phyloP scores from a whole-genome alignment of 805 yeast genomes.

The Yamadazyma insecticola region DNA sequence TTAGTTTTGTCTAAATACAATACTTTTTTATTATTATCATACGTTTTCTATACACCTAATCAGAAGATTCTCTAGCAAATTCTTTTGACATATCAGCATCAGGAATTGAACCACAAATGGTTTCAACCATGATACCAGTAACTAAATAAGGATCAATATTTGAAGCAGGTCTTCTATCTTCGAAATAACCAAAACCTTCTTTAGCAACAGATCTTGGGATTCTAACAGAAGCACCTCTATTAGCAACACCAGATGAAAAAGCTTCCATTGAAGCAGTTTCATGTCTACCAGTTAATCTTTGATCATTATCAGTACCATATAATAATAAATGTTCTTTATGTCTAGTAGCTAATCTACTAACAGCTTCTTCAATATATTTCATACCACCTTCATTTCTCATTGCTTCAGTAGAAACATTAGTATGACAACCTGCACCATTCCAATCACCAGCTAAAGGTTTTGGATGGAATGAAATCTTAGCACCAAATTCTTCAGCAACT shows the following conservation, averaged over 20 bases:
- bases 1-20: too few species aligned
- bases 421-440: constrained; percentile 99
- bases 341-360: constrained; percentile 90
- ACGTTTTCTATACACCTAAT: constrained; percentile 10
- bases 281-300: constrained; percentile 96
- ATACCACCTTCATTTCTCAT: constrained; percentile 98
- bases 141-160: constrained; percentile 99
- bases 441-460: constrained; percentile 98
- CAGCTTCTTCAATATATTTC: constrained; percentile 88
- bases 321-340: constrained; percentile 93
- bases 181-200: constrained; percentile 97
- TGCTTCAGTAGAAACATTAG: constrained; percentile 87
- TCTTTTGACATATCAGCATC: constrained; percentile 94
- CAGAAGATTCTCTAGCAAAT: constrained; percentile 65
- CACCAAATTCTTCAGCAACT: constrained; percentile 98
- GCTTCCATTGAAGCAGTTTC: constrained; percentile 93
- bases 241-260: constrained; percentile 97
- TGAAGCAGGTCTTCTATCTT: constrained; percentile 99
- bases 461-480: constrained; percentile 98
- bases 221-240: constrained; percentile 99
- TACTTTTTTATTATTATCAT: too few species aligned
- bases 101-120: constrained; percentile 90
- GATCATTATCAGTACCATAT: constrained; percentile 93
- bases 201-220: constrained; percentile 98
- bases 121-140: constrained; percentile 97